Conservation (phyloP, 495 filamentous ascomycete species). For the Annulohypoxylon moriforme region DNA sequence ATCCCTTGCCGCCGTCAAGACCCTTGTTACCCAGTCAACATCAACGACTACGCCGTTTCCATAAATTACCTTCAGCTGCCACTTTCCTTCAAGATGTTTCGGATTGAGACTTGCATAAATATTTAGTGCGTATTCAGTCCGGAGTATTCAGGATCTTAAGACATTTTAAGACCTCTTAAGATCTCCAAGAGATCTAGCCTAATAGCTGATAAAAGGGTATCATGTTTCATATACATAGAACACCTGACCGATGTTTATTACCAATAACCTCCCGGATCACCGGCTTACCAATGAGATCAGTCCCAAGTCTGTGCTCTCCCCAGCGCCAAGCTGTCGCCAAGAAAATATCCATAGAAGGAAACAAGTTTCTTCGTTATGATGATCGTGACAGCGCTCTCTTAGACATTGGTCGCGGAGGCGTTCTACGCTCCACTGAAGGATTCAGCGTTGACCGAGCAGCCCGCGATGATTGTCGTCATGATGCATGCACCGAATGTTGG, state of each 20-base stretch:
- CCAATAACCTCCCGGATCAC: not conserved
- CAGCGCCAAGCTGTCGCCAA: not conserved
- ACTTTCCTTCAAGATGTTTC: not conserved
- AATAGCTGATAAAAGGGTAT: not conserved
- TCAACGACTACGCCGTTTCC: too few relatives aligned
- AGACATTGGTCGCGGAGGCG: not conserved
- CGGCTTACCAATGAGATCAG: not conserved
- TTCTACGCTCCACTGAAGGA: not conserved
- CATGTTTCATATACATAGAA: not conserved
- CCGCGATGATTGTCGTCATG: slow-evolving; percentile 1
- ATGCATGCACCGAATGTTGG: not conserved
- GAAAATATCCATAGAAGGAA: not conserved
- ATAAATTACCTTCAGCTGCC: not conserved
- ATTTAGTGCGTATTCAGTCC: not conserved
- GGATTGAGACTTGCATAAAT: not conserved
- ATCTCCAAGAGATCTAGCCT: not conserved
- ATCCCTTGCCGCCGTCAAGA: not conserved
- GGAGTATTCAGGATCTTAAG: not conserved
- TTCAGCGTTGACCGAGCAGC: not conserved
- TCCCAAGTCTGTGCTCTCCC: not conserved
- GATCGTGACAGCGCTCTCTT: not conserved
- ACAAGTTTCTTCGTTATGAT: not conserved
- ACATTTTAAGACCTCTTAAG: too few relatives aligned
- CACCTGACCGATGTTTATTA: not conserved
- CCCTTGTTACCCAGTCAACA: not conserved